Evolutionary conservation across 139 green algal species (phyloP), one percentile per base, ranked within the genome.

Genomic region (Mychonastes homosphaera): DNA sequence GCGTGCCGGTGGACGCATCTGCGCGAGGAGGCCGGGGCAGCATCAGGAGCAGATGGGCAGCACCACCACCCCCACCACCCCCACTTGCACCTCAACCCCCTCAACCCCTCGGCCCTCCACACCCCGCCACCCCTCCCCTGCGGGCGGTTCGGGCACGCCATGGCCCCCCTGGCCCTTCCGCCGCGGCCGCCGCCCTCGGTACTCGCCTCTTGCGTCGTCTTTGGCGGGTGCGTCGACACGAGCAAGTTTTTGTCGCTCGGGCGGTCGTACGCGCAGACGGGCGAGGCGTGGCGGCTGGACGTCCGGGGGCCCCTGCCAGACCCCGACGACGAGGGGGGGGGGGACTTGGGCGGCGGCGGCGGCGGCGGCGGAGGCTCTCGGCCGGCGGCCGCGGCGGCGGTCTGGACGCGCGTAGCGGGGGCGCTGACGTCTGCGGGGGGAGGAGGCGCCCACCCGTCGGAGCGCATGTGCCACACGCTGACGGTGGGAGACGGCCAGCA

Each of bases 401-500:
- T 8, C 19, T 63, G 15, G 21, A 5, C 47, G 16, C 13, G 24
- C 6, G 24, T 26, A n/a, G 16, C 53, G 15, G 8, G 12, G 56
- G 23, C 56, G 15, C n/a, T 23, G 10, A n/a, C n/a, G n/a, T n/a
- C n/a, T n/a, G n/a, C n/a, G n/a, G n/a, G n/a, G n/a, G n/a, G n/a
- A n/a, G n/a, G n/a, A n/a, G n/a, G n/a, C n/a, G n/a, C n/a, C n/a
- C n/a, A n/a, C n/a, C 77, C 78, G 13, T n/a, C 51, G 12, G 61
- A 79, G 10, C 59, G 81, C 12, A 83, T 87, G 81, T 83, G 81
- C 56, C 78, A 86, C 79, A 81, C 69, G 30, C 62, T 89, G 29
- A 76, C 65, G 6, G n/a, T n/a, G n/a, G n/a, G n/a, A n/a, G n/a
- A n/a, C n/a, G n/a, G n/a, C n/a, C n/a, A n/a, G n/a, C 27, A 60